Conservation (phyloP, 257 asterid genomes). For the Capsicum baccatum region DNA sequence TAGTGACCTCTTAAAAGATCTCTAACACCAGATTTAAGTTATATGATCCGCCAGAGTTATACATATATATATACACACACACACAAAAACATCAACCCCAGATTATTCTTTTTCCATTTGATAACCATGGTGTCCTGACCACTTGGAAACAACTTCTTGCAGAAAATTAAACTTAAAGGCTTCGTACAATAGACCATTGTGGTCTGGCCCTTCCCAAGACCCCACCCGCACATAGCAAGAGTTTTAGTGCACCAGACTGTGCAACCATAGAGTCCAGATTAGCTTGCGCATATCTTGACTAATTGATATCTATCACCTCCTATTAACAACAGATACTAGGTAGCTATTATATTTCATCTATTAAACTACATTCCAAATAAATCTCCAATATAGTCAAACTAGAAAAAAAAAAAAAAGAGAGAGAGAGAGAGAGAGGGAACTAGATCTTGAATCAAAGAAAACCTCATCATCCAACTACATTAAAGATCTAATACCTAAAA, state of each 20-base stretch:
- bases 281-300: too few species aligned
- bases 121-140: too few species aligned
- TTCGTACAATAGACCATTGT: too few species aligned
- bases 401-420: not conserved
- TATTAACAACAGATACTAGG: too few species aligned
- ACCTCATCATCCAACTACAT: slow-evolving; percentile 1
- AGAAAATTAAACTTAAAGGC: too few species aligned
- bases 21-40: not conserved
- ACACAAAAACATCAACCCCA: not conserved
- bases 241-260: too few species aligned
- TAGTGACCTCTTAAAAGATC: too few species aligned
- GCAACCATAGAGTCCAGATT: too few species aligned
- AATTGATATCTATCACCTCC: too few species aligned
- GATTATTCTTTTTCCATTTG: not conserved
- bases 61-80: not conserved
- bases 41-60: not conserved
- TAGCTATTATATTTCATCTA: not conserved
- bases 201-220: too few species aligned
- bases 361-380: slow-evolving; percentile 16
- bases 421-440: not conserved
- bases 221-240: too few species aligned
- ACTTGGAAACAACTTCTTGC: too few species aligned
- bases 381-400: not conserved
- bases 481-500: not conserved
- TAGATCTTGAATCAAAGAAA: slow-evolving; percentile 11